Conservation (phyloP, 192 early-diverging fungal species). For the Diversispora epigaea region DNA sequence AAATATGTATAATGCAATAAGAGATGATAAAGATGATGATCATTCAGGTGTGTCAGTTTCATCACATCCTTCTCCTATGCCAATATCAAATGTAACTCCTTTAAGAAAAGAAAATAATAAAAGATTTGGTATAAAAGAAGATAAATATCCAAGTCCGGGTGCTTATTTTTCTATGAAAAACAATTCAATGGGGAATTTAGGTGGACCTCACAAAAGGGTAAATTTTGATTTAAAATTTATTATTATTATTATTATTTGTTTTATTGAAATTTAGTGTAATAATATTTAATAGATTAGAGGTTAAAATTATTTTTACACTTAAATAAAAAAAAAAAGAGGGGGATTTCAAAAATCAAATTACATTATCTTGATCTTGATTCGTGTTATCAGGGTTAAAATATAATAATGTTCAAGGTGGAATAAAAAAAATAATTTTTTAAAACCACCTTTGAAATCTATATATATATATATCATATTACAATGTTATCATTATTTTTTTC, state of each 20-base stretch:
- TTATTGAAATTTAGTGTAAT: not conserved
- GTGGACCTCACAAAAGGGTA: conserved; percentile 22
- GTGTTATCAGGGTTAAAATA: no score
- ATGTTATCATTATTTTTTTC: no score
- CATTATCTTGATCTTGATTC: no score
- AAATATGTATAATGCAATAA: not conserved
- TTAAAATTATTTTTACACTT: no score
- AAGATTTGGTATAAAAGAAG: conserved; percentile 16
- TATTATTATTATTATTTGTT: not conserved
- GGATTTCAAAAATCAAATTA: no score
- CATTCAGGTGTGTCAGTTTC: not conserved
- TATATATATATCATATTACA: no score
- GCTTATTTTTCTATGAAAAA: conserved; percentile 3
- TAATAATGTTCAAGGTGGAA: no score
- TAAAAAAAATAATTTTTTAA: no score
- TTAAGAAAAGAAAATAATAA: not conserved
- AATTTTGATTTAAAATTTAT: not conserved
- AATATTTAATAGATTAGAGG: no score
- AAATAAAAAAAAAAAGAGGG: no score
- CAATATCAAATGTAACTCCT: not conserved
- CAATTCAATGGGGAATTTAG: conserved; percentile 13
- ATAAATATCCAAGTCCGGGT: conserved; percentile 16
- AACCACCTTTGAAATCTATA: no score
- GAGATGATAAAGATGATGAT: not conserved
- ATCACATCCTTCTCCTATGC: not conserved